phyloP scores from a whole-genome alignment of 2,329 filamentous ascomycete genomes.

The Graphiopsis chlorocephala region DNA sequence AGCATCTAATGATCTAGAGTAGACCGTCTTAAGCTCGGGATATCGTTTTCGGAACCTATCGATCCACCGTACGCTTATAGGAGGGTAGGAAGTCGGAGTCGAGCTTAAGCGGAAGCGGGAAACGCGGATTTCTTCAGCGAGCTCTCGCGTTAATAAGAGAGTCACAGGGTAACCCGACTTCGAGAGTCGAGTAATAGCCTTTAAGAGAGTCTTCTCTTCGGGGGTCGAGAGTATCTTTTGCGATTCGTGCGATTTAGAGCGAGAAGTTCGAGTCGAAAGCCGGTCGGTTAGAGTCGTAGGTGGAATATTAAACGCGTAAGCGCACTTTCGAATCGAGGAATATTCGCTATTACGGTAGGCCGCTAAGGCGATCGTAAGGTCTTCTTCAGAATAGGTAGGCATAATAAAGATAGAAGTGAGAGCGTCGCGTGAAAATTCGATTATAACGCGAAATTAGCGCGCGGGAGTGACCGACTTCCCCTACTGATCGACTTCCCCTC shows the following conservation, averaged over 20 bases:
- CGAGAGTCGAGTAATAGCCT: not conserved
- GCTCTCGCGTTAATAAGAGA: not conserved
- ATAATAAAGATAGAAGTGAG: not conserved
- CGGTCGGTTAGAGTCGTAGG: not conserved
- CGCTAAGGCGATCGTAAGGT: not conserved
- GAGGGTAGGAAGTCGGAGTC: too few relatives aligned
- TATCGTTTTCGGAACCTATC: too few relatives aligned
- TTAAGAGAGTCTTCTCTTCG: not conserved
- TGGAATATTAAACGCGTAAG: not conserved
- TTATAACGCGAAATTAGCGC: too few relatives aligned
- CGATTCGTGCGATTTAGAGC: not conserved
- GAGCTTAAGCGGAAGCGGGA: too few relatives aligned
- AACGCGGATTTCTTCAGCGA: slow-evolving; percentile 4
- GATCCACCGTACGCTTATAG: too few relatives aligned
- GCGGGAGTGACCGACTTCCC: too few relatives aligned
- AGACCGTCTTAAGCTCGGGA: too few relatives aligned
- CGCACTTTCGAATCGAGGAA: not conserved
- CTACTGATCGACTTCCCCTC: too few relatives aligned
- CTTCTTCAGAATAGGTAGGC: not conserved
- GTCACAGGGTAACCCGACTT: not conserved
- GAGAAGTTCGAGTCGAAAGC: not conserved
- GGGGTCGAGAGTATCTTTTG: not conserved
- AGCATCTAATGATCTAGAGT: too few relatives aligned
- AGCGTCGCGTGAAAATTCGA: too few relatives aligned
- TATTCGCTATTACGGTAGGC: not conserved